Evolutionary conservation across 2,329 filamentous ascomycete species (phyloP).

Genomic region (Botrytis galanthina): DNA sequence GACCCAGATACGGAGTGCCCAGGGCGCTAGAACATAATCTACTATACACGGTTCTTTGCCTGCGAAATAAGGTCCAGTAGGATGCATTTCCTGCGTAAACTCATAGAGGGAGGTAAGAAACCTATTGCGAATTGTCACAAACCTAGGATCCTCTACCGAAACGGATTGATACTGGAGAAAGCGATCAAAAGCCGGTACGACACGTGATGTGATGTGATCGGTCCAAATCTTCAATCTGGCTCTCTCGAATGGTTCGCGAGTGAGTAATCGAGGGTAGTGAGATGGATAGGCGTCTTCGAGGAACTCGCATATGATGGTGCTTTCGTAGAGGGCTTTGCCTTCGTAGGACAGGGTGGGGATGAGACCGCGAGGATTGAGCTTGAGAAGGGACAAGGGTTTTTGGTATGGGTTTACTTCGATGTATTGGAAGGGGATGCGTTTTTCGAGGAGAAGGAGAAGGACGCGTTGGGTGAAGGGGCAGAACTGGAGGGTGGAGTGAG

Average conservation of each 20-base stretch:
- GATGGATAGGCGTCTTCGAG: constrained; percentile 67
- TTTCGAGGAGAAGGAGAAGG: constrained; percentile 73
- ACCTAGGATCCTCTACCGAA: constrained; percentile 43
- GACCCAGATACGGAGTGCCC: constrained; percentile 69
- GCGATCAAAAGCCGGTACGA: constrained; percentile 69
- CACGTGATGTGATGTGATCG: constrained; percentile 64
- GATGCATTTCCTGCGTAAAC: constrained; percentile 61
- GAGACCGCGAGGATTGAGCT: constrained; percentile 71
- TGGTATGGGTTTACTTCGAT: constrained; percentile 76
- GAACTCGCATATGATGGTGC: constrained; percentile 70
- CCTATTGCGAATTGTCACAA: constrained; percentile 55
- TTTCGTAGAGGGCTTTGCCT: constrained; percentile 67
- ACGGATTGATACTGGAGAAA: constrained; percentile 54
- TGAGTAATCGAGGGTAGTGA: constrained; percentile 50
- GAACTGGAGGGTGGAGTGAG: constrained; percentile 24
- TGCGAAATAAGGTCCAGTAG: constrained; percentile 64
- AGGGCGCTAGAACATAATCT: constrained; percentile 70
- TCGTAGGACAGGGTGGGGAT: constrained; percentile 65
- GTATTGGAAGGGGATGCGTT: constrained; percentile 71
- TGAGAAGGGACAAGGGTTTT: constrained; percentile 65
- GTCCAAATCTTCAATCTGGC: constrained; percentile 68
- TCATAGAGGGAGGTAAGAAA: constrained; percentile 58
- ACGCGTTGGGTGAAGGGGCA: constrained; percentile 68
- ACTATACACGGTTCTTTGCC: constrained; percentile 63
- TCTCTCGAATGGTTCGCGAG: constrained; percentile 59